Evolutionary conservation across 1,139 yeast species (phyloP), one percentile per base, ranked within the genome.

Genomic region (Pneumocystis sp.): DNA sequence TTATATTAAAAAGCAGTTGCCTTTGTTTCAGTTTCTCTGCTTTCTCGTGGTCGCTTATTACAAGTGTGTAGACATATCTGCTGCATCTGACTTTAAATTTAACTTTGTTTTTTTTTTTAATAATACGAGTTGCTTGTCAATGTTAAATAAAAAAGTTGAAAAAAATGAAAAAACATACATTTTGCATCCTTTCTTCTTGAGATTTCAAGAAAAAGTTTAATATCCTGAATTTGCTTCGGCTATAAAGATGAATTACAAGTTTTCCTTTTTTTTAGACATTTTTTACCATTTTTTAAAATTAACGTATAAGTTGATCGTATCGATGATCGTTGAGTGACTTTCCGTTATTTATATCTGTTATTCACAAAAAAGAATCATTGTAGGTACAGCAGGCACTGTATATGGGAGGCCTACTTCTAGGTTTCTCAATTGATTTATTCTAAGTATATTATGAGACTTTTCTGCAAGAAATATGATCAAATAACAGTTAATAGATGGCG

Each of bases 51-150:
- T 95, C 98, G 83, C 88, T 85, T 76, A 93, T 93, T 75, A 88
- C 88, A 81, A 93, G 85, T 76, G 98, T 93, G 89, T 93, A 93
- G 78, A 89, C 86, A 85, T 88, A 81, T 80, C 84, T 89, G 73
- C 96, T 77, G 80, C 97, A 96, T 85, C 98, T 89, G 78, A 93
- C 90, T 89, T 95, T 93, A 93, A 93, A 93, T 83, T 93, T 93
- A 84, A 97, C 90, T 82, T 87, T 91, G 82, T 87, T 86, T 80
- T 95, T 96, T 61, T 57, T 61, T 84, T 89, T 89, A 82, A 85
- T 82, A 91, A 90, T 89, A 82, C 89, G 86, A 78, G 91, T 86
- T 75, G 96, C 96, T 72, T 88, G 6, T 15, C 81, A 59, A 12
- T 19, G n/a, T 39, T 59, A 42, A 39, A 39, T n/a, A n/a, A 59